Evolutionary conservation across 805 yeast species (phyloP).

Genomic region (Spathaspora sp.): DNA sequence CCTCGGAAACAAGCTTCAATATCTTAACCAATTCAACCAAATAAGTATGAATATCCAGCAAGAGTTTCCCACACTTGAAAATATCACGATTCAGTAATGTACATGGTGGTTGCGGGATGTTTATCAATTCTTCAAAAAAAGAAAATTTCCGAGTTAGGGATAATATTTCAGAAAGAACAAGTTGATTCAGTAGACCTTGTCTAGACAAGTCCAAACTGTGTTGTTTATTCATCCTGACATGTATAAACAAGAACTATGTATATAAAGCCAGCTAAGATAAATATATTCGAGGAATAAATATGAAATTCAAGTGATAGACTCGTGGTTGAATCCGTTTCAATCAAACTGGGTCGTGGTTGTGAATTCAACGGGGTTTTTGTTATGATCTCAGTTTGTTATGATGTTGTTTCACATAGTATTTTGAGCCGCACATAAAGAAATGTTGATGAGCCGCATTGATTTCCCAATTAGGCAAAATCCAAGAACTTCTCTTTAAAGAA

Average conservation of each 20-base stretch:
- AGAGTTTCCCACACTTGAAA: conserved; percentile 22
- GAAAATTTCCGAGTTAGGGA: conserved; percentile 16
- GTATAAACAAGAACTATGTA: not conserved
- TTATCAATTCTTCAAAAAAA: conserved; percentile 19
- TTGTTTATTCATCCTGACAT: not conserved
- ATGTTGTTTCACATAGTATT: not conserved
- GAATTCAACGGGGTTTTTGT: not conserved
- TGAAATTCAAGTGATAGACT: too few species aligned
- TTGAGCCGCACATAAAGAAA: not conserved
- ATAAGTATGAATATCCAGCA: conserved; percentile 25
- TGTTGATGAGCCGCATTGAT: not conserved
- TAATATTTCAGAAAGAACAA: conserved; percentile 14
- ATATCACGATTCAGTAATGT: conserved; percentile 19
- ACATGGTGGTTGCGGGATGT: conserved; percentile 11
- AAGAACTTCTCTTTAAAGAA: not conserved
- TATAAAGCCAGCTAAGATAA: not conserved
- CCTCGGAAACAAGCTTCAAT: conserved; percentile 9
- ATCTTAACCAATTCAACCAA: conserved; percentile 16
- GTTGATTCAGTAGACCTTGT: not conserved
- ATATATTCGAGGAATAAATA: not conserved
- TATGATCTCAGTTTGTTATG: not conserved
- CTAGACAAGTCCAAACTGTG: not conserved
- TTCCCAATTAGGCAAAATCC: not conserved
- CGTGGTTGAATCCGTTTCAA: not conserved
- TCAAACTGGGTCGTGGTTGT: not conserved